A percentile compares a stretch with the other conserved stretches of the same genome.
phyloP scores from a whole-genome alignment of 495 filamentous ascomycete species.

The Stereocaulon alpinum region DNA sequence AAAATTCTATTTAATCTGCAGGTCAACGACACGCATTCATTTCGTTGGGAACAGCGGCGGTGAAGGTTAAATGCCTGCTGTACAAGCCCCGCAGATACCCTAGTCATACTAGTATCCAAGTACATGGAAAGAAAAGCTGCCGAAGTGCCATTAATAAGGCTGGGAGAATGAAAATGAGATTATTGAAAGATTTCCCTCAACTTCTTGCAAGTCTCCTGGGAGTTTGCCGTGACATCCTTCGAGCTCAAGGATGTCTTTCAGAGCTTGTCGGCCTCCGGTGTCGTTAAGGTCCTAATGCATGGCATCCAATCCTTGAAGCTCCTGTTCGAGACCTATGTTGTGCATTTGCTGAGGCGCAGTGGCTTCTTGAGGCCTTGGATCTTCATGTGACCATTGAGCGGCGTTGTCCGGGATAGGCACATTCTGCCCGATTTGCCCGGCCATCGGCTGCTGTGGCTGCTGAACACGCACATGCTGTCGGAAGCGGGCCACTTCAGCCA shows the following conservation, averaged over 20 bases:
- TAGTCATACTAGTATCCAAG: neutral
- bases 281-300: slow-evolving; percentile 17
- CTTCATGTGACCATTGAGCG: slow-evolving; percentile 65
- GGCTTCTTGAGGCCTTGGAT: slow-evolving; percentile 80
- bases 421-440: slow-evolving; percentile 35
- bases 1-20: neutral
- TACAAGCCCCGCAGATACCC: neutral
- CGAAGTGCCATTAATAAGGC: neutral
- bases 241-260: neutral
- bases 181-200: neutral
- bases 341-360: slow-evolving; percentile 34
- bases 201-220: neutral
- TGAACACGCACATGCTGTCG: slow-evolving; percentile 60
- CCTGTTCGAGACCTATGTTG: slow-evolving; percentile 59
- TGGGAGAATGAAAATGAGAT: neutral
- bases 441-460: slow-evolving; percentile 41
- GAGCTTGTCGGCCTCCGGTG: neutral
- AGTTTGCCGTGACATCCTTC: neutral
- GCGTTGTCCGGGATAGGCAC: slow-evolving; percentile 67
- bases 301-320: slow-evolving; percentile 72
- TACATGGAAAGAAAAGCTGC: neutral
- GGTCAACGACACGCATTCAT: neutral
- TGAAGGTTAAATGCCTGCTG: neutral
- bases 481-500: slow-evolving; percentile 83
- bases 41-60: neutral